phyloP scores from a whole-genome alignment of 2,329 filamentous ascomycete species.

The Sporothrix curviconia region DNA sequence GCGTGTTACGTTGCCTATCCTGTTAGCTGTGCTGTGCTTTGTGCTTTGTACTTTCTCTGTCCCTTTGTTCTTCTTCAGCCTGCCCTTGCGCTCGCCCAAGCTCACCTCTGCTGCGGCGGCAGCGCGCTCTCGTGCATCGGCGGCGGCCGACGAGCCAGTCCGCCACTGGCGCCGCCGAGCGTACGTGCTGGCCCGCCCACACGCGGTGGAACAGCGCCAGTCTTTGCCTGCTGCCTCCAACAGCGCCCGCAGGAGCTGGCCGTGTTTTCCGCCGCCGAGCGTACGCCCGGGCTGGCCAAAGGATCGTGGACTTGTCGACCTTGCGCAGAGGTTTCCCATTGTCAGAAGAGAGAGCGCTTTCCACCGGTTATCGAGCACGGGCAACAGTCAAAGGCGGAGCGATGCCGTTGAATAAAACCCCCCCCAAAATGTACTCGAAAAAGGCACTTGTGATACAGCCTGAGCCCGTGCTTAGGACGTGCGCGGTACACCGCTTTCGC shows the following conservation, averaged over 20 bases:
- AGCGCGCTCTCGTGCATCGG: constrained; percentile 64
- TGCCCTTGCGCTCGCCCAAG: not conserved
- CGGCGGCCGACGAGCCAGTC: constrained; percentile 28
- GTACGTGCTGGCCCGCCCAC: constrained; percentile 56
- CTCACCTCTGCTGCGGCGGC: constrained; percentile 79
- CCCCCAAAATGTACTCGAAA: not conserved
- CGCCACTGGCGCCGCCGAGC: constrained; percentile 54
- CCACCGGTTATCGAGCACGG: too few relatives aligned
- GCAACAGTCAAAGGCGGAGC: too few relatives aligned
- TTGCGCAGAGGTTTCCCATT: constrained; percentile 89
- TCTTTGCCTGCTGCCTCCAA: constrained; percentile 34
- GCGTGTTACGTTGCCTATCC: constrained; percentile 32
- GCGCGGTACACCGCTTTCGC: too few relatives aligned
- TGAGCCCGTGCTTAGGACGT: too few relatives aligned
- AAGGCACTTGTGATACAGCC: too few relatives aligned
- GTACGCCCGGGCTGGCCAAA: constrained; percentile 68
- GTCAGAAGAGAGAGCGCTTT: not conserved
- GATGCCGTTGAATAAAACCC: too few relatives aligned
- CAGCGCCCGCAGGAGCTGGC: constrained; percentile 25
- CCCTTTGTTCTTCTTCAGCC: not conserved
- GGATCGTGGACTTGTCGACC: constrained; percentile 46
- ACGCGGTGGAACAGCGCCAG: constrained; percentile 43
- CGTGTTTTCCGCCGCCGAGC: constrained; percentile 55
- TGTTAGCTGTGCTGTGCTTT: too few relatives aligned
- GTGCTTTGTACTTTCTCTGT: too few relatives aligned